Base-by-base conservation (phyloP, 2,329 filamentous ascomycete species). In the Colletotrichum tanaceti region DNA sequence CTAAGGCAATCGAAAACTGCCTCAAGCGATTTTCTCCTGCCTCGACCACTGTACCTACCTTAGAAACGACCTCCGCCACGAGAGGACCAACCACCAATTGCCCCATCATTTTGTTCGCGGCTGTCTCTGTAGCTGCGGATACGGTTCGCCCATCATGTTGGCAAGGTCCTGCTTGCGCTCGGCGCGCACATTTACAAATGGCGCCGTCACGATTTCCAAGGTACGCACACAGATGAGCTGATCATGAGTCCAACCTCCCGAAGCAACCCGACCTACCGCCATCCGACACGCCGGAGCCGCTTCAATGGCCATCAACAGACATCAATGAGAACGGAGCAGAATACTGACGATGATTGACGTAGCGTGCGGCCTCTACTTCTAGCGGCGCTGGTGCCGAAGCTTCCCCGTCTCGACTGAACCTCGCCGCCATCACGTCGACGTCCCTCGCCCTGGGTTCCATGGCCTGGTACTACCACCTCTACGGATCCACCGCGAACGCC, bases 401-500 rank as follows among this genome's bases (percentile, higher is more conserved):
- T 72, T 91, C 93, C 77, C 87, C 92, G 76, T 90, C 92, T 82
- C 90, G 91, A 83, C 87, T 96, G 82, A 98, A 95, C 83, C 86
- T 94, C 77, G 92, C 94, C 79, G 93, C 93, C 78, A 89, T 90
- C 77, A 93, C 92, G 79, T 94, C 96, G 75, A 97, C 94, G 75
- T 89, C 91, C 76, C 87, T 94, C 78, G 93, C 95, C 76, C 86
- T 93, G 82, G 94, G 94, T 77, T 95, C 95, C 74, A 90, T 95
- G 77, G 94, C 93, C 76, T 98, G 94, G 94, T 98, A 98, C 86
- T 97, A 95, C 83, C 93, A 97, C 84, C 90, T 97, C 76, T 98
- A 97, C 83, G 96, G 94, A 78, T 89, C 93, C 76, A 90, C 92
- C 76, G 91, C 93, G 72, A 89, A 93, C 82, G 96, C 96, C 76